Evolutionary conservation across 305 asterid species (phyloP).

Genomic region (Fraxinus sp.): DNA sequence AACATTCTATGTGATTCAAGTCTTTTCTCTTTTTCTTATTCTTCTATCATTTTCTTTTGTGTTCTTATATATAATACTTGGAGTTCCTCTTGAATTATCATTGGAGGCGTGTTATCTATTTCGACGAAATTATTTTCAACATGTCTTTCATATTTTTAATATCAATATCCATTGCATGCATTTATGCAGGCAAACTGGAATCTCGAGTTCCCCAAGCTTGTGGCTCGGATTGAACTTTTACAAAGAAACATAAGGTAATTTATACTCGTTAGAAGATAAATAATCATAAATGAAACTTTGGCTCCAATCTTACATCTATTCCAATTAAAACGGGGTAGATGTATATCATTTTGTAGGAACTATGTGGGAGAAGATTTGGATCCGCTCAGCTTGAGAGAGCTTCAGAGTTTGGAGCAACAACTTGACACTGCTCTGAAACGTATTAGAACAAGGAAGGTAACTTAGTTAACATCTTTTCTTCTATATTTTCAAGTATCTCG

Average conservation of each 20-base stretch:
- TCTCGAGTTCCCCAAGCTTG: conserved; percentile 56
- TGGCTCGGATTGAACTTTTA: conserved; percentile 56
- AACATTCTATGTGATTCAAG: no score
- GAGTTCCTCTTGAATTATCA: no score
- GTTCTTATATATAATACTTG: no score
- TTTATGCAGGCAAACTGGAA: conserved; percentile 50
- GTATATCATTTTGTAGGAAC: conserved; percentile 39
- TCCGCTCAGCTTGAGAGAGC: conserved; percentile 63
- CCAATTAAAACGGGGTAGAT: not conserved
- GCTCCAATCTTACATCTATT: not conserved
- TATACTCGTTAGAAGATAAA: not conserved
- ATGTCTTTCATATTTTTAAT: not conserved
- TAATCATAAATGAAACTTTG: not conserved
- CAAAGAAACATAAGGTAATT: conserved; percentile 59
- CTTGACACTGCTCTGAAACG: conserved; percentile 56
- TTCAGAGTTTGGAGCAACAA: conserved; percentile 73
- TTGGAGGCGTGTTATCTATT: no score
- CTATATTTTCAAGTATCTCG: not conserved
- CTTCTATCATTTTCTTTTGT: no score
- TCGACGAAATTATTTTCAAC: no score
- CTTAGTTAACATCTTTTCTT: not conserved
- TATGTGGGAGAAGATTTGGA: conserved; percentile 64
- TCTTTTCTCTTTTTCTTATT: no score
- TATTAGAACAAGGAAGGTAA: conserved; percentile 61
- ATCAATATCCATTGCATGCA: not conserved